Percentiles rank a stretch among this genome's conserved stretches.
These are phyloP conservation scores for Marasmius sp. DNA, from an alignment of 1,284 basidiomycete genomes.

Conservation along the genomic window DNA sequence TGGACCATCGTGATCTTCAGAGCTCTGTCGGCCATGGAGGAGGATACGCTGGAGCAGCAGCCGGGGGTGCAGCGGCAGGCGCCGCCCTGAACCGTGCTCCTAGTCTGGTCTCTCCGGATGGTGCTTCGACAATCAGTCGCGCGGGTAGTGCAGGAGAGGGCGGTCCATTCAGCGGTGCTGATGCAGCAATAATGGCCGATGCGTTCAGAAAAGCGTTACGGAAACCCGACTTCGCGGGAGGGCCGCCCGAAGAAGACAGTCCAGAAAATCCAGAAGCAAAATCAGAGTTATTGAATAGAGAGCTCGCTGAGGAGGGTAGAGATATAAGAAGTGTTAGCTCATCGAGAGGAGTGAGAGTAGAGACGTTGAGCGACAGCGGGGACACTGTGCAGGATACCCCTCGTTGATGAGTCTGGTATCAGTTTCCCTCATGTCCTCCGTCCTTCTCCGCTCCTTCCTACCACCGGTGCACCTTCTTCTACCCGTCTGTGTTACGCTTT, in stretches of 20 bases:
- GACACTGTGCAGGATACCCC: constrained; percentile 50
- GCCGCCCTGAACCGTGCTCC: constrained; percentile 33
- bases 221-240: constrained; percentile 76
- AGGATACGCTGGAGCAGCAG: constrained; percentile 10
- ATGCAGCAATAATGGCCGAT: constrained; percentile 86
- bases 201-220: constrained; percentile 81
- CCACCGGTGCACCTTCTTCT: not conserved
- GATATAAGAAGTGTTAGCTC: constrained; percentile 79
- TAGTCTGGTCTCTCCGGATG: constrained; percentile 57
- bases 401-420: constrained; percentile 18
- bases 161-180: constrained; percentile 74
- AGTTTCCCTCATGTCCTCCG: not conserved
- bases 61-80: constrained; percentile 7
- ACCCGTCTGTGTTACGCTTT: not conserved
- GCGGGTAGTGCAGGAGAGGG: constrained; percentile 55
- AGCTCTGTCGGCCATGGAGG: constrained; percentile 28
- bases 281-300: constrained; percentile 56
- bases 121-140: constrained; percentile 66
- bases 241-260: constrained; percentile 66
- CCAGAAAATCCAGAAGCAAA: constrained; percentile 44
- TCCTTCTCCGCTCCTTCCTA: not conserved
- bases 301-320: constrained; percentile 79
- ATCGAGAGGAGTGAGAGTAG: constrained; percentile 73
- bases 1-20: constrained; percentile 27
- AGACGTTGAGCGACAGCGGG: constrained; percentile 61